These are phyloP conservation scores for Lichtheimia ornata DNA, from an alignment of 371 early-diverging fungal species.

Conservation along the genomic window DNA sequence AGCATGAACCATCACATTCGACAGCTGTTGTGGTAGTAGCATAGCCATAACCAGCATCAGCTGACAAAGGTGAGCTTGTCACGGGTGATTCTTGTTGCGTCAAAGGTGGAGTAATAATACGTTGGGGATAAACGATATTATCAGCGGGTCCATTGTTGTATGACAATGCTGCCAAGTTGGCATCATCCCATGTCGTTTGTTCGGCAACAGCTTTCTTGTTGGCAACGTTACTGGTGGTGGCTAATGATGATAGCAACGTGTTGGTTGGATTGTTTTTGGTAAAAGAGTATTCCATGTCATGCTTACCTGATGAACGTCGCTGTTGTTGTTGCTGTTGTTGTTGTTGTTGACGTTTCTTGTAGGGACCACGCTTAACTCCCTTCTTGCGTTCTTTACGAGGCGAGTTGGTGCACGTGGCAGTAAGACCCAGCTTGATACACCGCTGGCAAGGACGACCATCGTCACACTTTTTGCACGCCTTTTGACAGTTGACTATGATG, in stretches of 20 bases:
- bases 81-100: conserved; percentile 14
- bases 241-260: too few species aligned
- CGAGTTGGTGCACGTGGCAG: conserved; percentile 77
- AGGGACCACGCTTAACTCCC: conserved; percentile 86
- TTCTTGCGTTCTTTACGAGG: conserved; percentile 84
- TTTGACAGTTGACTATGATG: conserved; percentile 83
- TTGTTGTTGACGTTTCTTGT: conserved; percentile 53
- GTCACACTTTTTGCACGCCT: conserved; percentile 93
- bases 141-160: not conserved
- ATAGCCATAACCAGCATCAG: conserved; percentile 2
- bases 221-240: not conserved
- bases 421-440: conserved; percentile 76
- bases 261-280: not conserved
- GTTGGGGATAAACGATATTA: not conserved
- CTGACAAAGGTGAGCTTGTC: conserved; percentile 11
- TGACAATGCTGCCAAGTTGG: not conserved
- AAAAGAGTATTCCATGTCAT: not conserved
- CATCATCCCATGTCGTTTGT: not conserved
- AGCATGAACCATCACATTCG: not conserved
- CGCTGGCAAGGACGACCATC: conserved; percentile 86
- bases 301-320: not conserved
- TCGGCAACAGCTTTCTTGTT: not conserved
- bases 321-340: conserved; percentile 1
- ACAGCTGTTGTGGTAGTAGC: not conserved
- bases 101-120: conserved; percentile 6